Evolutionary conservation across 2,329 filamentous ascomycete species (phyloP), one percentile per base, ranked within the genome.

Genomic region (Dactylellina parvicollis): DNA sequence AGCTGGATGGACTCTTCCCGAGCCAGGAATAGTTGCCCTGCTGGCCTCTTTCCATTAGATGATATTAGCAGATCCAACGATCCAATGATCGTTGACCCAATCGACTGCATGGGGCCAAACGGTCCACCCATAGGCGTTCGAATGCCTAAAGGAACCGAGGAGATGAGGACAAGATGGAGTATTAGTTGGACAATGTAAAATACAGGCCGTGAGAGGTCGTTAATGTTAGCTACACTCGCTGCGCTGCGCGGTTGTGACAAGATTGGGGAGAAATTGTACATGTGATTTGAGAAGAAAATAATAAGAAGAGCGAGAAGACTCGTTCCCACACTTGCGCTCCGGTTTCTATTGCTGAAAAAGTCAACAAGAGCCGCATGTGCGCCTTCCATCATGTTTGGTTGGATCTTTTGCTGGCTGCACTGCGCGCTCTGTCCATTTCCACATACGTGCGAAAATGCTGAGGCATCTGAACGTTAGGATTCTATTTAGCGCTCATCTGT

Each of bases 401-500:
- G 22, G 59, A 47, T 30, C 60, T 30, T 49, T 59, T 73, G 36
- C 54, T 66, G 30, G 69, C 52, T 36, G 46, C 55, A 14, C 44
- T 61, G 10, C 44, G 60, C 54, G 47, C 46, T 60, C 69, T 46
- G 28, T 34, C 42, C 60, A 73, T 40, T 20, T 73, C 69, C 69
- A 73, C 69, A 38, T 54, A 73, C 22, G 61, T 73, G 28, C 66
- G 69, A 55, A 73, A 73, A 50, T 73, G 44, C 55, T 60, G 60
- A 60, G 60, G 69, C 69, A 73, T 73, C 54, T 61, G 69, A 66
- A 66, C 57, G 55, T 46, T 73, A 66, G 60, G 60, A 73, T 73
- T 73, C 69, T 73, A 73, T 73, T 73, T 73, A 66, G 61, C 60
- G 55, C 65, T 69, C 64, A 71, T 69, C 64, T 78, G 77, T 72